Evolutionary conservation across 805 yeast genomes (phyloP), one percentile per base, ranked within the genome.

Genomic region (Candida michaelii): DNA sequence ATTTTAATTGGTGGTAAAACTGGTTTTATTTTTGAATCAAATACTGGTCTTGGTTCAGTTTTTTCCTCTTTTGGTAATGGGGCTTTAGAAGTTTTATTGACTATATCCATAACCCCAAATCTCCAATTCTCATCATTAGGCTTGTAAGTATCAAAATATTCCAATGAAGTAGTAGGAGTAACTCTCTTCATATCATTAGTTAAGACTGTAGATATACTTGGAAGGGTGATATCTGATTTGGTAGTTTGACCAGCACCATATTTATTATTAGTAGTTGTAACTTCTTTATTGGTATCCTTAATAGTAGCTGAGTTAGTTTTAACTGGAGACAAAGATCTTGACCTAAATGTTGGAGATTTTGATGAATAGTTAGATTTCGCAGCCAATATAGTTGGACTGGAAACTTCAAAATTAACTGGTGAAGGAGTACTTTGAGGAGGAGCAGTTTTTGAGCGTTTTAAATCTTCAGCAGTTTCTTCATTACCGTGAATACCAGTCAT

Each of bases 111-210:
- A 18, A 69, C 49, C 40, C 69, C 74, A 47, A 57, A 67, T 33
- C 73, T 54, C 74, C 74, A 69, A 49, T 68, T 66, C 44, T 66
- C 73, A 46, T 69, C 74, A 46, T 66, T 64, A 15, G 74, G 73
- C 48, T 69, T 68, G 52, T 68, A 69, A 5, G 75, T 70, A 48
- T 70, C 75, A 41, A 67, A 69, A 40, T 69, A 70, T 43, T 69
- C 73, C 37, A 69, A 59, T 9, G 72, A 66, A 2, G 68, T 70
- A 1, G 74, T 67, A 18, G 76, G 74, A 8, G 68, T 54, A 27
- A 66, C 59, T 24, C 66, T 63, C 40, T 62, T 60, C 13, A 49
- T 43, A 10, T 62, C 59, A 5, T 56, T 40, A 21, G 50, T 51
- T 36, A 66, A 54, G 3, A 64, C 72, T 11, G 59, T 55, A n/a